Evolutionary conservation across 495 filamentous ascomycete species (phyloP).

Genomic region (Hypoxylon lienhwacheense): DNA sequence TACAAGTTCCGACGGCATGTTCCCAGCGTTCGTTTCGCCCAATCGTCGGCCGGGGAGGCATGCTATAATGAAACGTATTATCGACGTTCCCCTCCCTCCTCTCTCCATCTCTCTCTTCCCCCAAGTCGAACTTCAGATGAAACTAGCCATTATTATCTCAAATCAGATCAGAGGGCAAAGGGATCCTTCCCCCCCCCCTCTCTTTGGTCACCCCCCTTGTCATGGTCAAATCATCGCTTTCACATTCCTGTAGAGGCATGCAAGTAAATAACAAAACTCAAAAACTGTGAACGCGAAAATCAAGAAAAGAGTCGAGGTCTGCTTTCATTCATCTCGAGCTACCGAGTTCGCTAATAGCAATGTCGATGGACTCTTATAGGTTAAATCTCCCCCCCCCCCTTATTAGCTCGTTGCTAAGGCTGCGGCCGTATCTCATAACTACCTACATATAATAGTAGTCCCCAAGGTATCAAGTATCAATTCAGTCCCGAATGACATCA

Average conservation of each 20-base stretch:
- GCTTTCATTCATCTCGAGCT: constrained; percentile 28
- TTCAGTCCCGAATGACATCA: neutral
- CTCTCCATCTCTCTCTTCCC: too few relatives aligned
- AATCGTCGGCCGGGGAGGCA: constrained; percentile 18
- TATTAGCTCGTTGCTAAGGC: constrained; percentile 11
- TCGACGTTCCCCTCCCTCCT: too few relatives aligned
- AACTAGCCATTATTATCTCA: constrained; percentile 10
- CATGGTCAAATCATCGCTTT: constrained; percentile 1
- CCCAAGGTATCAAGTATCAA: constrained; percentile 35
- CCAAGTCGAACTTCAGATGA: constrained; percentile 21
- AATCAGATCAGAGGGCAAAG: too few relatives aligned
- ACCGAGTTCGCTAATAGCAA: constrained; percentile 14
- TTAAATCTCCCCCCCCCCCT: constrained; percentile 1
- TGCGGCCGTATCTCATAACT: constrained; percentile 23
- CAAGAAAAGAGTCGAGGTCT: constrained; percentile 17
- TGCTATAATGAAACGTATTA: constrained; percentile 30
- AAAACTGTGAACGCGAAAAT: constrained; percentile 5
- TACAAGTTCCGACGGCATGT: too few relatives aligned
- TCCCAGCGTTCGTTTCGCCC: constrained; percentile 33
- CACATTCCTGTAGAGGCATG: constrained; percentile 4
- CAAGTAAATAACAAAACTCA: constrained; percentile 5
- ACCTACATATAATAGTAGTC: constrained; percentile 9
- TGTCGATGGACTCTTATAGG: constrained; percentile 4
- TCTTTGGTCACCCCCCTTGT: constrained; percentile 17
- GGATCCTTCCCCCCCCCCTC: too few relatives aligned